A percentile compares a stretch with the other conserved stretches of the same genome.
phyloP scores from a whole-genome alignment of 75 land plant species.

The Cunninghamia lanceolata region DNA sequence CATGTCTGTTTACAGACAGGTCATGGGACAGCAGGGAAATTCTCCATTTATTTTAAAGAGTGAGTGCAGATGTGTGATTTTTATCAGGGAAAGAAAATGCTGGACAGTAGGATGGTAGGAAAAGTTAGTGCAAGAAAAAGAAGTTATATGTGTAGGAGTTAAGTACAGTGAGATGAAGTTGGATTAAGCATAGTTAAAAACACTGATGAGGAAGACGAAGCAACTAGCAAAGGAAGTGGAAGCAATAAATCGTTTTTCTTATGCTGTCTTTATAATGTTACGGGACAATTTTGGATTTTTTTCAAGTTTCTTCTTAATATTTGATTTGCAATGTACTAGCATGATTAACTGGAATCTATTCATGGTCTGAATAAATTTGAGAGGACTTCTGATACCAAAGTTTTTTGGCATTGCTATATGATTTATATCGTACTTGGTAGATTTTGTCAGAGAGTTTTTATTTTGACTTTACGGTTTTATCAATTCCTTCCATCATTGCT shows the following conservation, averaged over 20 bases:
- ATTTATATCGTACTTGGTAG: background rate
- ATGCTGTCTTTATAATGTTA: background rate
- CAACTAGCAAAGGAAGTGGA: background rate
- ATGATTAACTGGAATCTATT: background rate
- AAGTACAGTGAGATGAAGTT: background rate
- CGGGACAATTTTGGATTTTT: background rate
- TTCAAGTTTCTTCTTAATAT: background rate
- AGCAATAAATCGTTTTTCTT: background rate
- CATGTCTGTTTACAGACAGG: background rate
- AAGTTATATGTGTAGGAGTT: background rate
- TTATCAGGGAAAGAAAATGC: background rate
- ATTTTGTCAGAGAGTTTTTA: background rate
- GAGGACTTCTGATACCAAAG: background rate
- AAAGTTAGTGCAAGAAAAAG: background rate
- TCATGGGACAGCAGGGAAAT: background rate
- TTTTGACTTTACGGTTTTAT: background rate
- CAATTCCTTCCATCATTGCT: background rate
- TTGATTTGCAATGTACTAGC: background rate
- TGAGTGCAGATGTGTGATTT: background rate
- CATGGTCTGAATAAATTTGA: background rate
- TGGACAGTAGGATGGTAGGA: background rate
- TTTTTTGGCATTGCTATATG: background rate
- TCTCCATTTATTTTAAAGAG: background rate
- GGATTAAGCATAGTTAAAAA: background rate
- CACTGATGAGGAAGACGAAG: background rate